Conservation (phyloP, 2,329 filamentous ascomycete genomes). For the Cordyceps tenuipes region DNA sequence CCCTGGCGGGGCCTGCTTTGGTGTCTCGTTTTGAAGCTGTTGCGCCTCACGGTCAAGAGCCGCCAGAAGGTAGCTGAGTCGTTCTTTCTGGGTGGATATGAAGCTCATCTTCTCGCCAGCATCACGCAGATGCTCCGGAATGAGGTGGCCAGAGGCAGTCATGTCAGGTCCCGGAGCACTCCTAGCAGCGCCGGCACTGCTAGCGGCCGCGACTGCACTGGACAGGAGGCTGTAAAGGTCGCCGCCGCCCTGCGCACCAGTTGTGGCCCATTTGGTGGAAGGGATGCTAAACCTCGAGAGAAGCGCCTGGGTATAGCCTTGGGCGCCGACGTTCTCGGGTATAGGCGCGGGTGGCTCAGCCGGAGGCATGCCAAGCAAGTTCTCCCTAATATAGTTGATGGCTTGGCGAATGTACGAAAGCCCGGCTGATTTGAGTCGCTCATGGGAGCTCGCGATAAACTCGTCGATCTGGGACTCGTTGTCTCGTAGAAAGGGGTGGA, state of each 20-base stretch:
- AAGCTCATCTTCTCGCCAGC: slow-evolving; percentile 63
- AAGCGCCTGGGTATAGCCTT: slow-evolving; percentile 69
- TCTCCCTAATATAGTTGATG: slow-evolving; percentile 64
- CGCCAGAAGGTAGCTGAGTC: slow-evolving; percentile 62
- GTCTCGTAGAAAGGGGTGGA: slow-evolving; percentile 79
- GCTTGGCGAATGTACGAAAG: slow-evolving; percentile 65
- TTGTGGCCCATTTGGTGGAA: slow-evolving; percentile 48
- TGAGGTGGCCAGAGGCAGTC: slow-evolving; percentile 47
- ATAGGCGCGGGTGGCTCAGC: slow-evolving; percentile 28
- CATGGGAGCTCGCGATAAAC: slow-evolving; percentile 75
- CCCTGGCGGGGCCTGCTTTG: slow-evolving; percentile 22
- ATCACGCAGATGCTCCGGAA: slow-evolving; percentile 59
- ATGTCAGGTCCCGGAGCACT: slow-evolving; percentile 17
- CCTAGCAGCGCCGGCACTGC: slow-evolving; percentile 32
- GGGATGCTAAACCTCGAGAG: slow-evolving; percentile 84
- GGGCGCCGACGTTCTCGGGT: slow-evolving; percentile 34
- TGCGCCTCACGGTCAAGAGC: slow-evolving; percentile 74
- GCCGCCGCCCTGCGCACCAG: slow-evolving; percentile 33
- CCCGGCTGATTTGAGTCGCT: slow-evolving; percentile 67
- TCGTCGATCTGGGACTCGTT: slow-evolving; percentile 87
- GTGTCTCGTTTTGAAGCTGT: slow-evolving; percentile 36
- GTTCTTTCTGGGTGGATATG: slow-evolving; percentile 70
- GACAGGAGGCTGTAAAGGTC: slow-evolving; percentile 76
- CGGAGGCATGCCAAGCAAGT: slow-evolving; percentile 69
- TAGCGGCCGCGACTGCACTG: slow-evolving; percentile 59